Evolutionary conservation across 2,329 filamentous ascomycete species (phyloP).

Genomic region (Arthrobotrys conoides): DNA sequence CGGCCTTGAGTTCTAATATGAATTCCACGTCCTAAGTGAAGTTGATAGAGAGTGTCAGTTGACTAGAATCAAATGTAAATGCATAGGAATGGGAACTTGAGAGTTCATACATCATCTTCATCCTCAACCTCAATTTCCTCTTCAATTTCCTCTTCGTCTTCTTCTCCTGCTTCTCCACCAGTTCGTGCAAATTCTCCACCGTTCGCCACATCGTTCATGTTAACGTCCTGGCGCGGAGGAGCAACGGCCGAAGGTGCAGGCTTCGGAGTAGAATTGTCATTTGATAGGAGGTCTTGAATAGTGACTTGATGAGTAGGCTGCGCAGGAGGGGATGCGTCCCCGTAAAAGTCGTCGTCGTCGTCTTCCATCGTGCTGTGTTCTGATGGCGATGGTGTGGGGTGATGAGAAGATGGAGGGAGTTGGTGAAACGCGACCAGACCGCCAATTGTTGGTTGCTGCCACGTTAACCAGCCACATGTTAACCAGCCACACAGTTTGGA

Average conservation of each 20-base stretch:
- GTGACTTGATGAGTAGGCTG: slow-evolving; percentile 36
- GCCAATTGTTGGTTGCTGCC: not conserved
- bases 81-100: not conserved
- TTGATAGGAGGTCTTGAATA: slow-evolving; percentile 52
- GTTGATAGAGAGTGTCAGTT: not conserved
- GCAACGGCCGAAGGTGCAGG: slow-evolving; percentile 44
- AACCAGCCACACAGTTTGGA: not conserved
- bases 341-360: slow-evolving; percentile 64
- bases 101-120: slow-evolving; percentile 63
- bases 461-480: not conserved
- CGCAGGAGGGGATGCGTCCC: slow-evolving; percentile 60
- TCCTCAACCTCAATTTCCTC: slow-evolving; percentile 63
- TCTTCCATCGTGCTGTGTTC: slow-evolving; percentile 62
- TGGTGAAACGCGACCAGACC: slow-evolving; percentile 1
- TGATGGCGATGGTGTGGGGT: slow-evolving; percentile 12
- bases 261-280: slow-evolving; percentile 61
- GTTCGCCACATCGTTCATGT: slow-evolving; percentile 55
- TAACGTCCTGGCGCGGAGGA: slow-evolving; percentile 41
- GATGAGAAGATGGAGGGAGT: slow-evolving; percentile 14
- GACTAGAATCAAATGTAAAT: not conserved
- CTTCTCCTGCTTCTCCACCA: slow-evolving; percentile 60
- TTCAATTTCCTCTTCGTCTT: slow-evolving; percentile 63
- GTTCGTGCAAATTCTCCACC: slow-evolving; percentile 61
- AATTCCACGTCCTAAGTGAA: slow-evolving; percentile 63
- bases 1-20: slow-evolving; percentile 64